Evolutionary conservation across 768 basidiomycete species (phyloP).

Genomic region (Symmetrospora coprosmae): DNA sequence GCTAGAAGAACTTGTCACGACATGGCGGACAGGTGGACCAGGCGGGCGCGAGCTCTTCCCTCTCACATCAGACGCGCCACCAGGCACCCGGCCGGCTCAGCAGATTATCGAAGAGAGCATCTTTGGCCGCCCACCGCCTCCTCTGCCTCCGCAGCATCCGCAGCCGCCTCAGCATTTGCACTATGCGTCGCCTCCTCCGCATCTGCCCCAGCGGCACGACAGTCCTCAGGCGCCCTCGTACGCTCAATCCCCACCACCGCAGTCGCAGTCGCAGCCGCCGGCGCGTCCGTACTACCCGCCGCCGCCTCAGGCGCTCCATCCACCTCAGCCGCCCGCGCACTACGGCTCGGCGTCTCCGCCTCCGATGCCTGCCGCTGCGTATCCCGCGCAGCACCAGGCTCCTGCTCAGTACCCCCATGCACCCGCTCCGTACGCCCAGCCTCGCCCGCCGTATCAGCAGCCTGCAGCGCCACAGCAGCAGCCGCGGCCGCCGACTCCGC

Average conservation of each 20-base stretch:
- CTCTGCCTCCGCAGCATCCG: background rate
- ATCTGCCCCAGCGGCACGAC: background rate
- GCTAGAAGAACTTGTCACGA: slow-evolving; percentile 94
- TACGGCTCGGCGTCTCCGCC: background rate
- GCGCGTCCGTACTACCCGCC: too few species aligned
- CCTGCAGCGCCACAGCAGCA: background rate
- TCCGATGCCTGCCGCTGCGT: background rate
- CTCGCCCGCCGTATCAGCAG: too few species aligned
- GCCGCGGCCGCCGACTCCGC: slow-evolving; percentile 13
- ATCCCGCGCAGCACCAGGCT: slow-evolving; percentile 19
- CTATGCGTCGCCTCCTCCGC: background rate
- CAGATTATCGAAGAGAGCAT: slow-evolving; percentile 55
- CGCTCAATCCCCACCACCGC: background rate
- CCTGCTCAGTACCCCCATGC: slow-evolving; percentile 7
- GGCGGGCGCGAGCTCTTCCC: slow-evolving; percentile 73
- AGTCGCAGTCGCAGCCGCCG: background rate
- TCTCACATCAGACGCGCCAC: slow-evolving; percentile 36
- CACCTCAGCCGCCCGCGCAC: background rate
- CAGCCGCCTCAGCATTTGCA: background rate
- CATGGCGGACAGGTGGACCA: slow-evolving; percentile 81
- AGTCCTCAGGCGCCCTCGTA: background rate
- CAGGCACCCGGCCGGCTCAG: slow-evolving; percentile 42
- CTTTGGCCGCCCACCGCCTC: slow-evolving; percentile 33
- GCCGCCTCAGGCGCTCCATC: too few species aligned
- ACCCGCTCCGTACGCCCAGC: background rate